phyloP scores from a whole-genome alignment of 2,329 filamentous ascomycete genomes.

The Monosporascus sp. region DNA sequence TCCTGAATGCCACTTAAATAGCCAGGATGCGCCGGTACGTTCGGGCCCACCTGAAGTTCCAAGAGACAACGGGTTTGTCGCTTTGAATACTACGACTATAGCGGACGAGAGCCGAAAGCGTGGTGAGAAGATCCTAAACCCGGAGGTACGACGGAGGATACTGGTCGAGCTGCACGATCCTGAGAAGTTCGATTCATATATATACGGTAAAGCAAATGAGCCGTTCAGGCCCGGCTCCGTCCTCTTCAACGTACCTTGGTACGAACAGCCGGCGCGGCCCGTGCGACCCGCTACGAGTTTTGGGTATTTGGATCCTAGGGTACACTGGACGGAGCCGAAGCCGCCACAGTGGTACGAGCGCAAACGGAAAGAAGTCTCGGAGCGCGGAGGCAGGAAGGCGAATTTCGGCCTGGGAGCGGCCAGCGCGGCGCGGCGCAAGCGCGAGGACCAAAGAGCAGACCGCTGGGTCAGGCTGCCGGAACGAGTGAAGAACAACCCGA shows the following conservation, averaged over 20 bases:
- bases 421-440: slow-evolving; percentile 26
- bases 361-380: slow-evolving; percentile 45
- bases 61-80: neutral
- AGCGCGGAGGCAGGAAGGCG: slow-evolving; percentile 41
- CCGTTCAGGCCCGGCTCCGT: slow-evolving; percentile 19
- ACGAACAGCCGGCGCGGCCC: slow-evolving; percentile 9
- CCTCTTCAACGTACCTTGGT: slow-evolving; percentile 11
- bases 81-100: too few relatives aligned
- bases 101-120: neutral
- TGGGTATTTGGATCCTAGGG: slow-evolving; percentile 44
- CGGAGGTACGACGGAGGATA: slow-evolving; percentile 10
- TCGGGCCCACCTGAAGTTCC: neutral
- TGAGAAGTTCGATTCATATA: slow-evolving; percentile 29
- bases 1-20: neutral
- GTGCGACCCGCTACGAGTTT: slow-evolving; percentile 31
- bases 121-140: slow-evolving; percentile 4
- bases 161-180: slow-evolving; percentile 20
- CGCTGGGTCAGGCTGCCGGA: slow-evolving; percentile 34
- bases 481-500: slow-evolving; percentile 36
- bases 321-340: slow-evolving; percentile 39
- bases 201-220: slow-evolving; percentile 31
- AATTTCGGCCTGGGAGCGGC: slow-evolving; percentile 41
- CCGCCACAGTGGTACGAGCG: slow-evolving; percentile 39
- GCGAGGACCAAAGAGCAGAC: slow-evolving; percentile 19
- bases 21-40: neutral